Evolutionary conservation across 2,329 filamentous ascomycete genomes (phyloP).

Genomic region (Bertia moriformis): DNA sequence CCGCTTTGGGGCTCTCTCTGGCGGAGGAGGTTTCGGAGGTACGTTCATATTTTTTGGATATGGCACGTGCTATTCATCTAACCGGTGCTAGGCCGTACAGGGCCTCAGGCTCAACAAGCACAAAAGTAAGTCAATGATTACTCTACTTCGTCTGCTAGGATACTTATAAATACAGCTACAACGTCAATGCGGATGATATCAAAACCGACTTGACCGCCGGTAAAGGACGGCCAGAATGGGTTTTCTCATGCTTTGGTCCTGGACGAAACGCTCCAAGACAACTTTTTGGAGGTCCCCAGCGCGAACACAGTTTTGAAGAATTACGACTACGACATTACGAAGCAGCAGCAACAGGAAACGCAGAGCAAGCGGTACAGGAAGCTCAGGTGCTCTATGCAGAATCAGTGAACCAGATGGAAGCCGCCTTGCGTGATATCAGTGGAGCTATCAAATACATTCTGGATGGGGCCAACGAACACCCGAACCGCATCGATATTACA

Average conservation of each 20-base stretch:
- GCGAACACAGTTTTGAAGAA: conserved; percentile 1
- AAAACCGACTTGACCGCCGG: conserved; percentile 1
- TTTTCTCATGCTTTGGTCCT: neutral
- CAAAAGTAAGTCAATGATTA: neutral
- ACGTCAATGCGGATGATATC: neutral
- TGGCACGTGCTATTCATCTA: neutral
- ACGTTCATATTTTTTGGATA: neutral
- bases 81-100: neutral
- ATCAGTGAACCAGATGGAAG: neutral
- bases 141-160: neutral
- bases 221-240: neutral
- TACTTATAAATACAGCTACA: too few relatives aligned
- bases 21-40: conserved; percentile 1
- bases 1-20: neutral
- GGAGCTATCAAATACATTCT: conserved; percentile 1
- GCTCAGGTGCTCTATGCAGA: neutral
- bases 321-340: neutral
- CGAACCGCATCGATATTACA: neutral
- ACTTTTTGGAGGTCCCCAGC: neutral
- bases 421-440: neutral
- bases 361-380: neutral
- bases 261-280: neutral
- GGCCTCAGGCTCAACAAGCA: neutral
- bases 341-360: neutral
- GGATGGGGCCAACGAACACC: neutral